Percentiles rank a stretch among this genome's conserved stretches.
These are phyloP conservation scores for Friedmanniomyces endolithicus DNA, from an alignment of 495 filamentous ascomycete species.

Conservation along the genomic window DNA sequence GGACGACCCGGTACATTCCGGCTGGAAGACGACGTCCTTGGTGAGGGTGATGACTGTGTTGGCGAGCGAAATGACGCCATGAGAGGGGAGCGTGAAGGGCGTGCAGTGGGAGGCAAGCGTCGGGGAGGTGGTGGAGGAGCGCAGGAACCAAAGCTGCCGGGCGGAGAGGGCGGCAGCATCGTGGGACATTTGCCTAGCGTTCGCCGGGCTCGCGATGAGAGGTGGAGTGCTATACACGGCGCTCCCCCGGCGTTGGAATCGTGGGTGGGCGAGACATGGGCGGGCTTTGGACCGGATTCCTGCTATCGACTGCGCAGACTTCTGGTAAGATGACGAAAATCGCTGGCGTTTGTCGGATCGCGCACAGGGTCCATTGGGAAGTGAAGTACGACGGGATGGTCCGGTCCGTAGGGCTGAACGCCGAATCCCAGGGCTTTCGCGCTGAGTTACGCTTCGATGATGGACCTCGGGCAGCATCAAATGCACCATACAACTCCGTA, in stretches of 20 bases:
- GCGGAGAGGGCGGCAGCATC: not conserved
- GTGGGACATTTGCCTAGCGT: not conserved
- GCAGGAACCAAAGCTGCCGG: slow-evolving; percentile 18
- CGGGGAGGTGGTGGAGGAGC: not conserved
- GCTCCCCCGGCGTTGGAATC: not conserved
- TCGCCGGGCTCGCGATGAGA: not conserved
- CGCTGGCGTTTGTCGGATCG: no score
- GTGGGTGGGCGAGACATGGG: not conserved
- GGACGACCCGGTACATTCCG: slow-evolving; percentile 26
- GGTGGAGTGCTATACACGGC: not conserved
- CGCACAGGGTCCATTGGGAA: no score
- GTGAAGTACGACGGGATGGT: no score
- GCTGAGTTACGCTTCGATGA: no score
- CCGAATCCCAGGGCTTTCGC: no score
- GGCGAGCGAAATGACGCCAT: slow-evolving; percentile 27
- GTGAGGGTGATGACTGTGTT: slow-evolving; percentile 28
- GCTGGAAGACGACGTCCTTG: slow-evolving; percentile 29
- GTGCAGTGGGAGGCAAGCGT: slow-evolving; percentile 24
- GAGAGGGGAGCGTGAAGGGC: slow-evolving; percentile 31
- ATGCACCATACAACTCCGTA: no score
- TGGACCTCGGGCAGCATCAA: no score
- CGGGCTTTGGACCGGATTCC: not conserved
- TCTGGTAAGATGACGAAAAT: no score
- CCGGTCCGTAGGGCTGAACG: no score
- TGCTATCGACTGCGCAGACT: no score